These are phyloP conservation scores for Odontarrhena argentea DNA, from an alignment of 345 rosid species.

Conservation along the genomic window DNA sequence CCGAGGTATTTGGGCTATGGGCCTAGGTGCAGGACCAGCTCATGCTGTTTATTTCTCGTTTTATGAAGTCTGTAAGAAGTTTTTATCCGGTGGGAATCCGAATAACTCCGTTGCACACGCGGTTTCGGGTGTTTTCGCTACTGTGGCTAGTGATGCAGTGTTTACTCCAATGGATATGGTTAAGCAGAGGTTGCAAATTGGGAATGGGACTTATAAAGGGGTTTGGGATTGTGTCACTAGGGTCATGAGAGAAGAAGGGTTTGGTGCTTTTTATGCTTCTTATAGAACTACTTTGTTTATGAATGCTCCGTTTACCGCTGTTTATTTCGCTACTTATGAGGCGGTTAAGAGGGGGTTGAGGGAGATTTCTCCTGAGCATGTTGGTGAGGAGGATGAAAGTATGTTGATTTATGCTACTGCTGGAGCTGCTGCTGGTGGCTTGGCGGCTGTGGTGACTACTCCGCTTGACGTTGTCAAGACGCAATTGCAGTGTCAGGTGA, in stretches of 20 bases:
- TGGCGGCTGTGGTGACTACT: conserved; percentile 50
- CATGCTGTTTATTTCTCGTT: conserved; percentile 96
- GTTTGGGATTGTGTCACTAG: conserved; percentile 78
- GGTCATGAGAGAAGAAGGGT: conserved; percentile 77
- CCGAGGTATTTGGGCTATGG: conserved; percentile 97
- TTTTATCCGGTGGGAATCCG: conserved; percentile 65
- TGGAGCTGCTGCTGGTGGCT: conserved; percentile 92
- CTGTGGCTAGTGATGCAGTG: conserved; percentile 90
- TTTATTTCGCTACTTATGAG: conserved; percentile 92
- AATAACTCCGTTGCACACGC: conserved; percentile 84
- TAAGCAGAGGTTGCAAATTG: conserved; percentile 92
- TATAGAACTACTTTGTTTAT: conserved; percentile 92
- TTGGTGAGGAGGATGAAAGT: conserved; percentile 52
- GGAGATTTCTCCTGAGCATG: conserved; percentile 76
- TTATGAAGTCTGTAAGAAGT: conserved; percentile 77
- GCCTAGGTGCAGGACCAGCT: conserved; percentile 99
- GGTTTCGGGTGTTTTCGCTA: conserved; percentile 83
- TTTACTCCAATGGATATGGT: conserved; percentile 99
- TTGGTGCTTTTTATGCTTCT: conserved; percentile 88
- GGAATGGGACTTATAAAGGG: conserved; percentile 63
- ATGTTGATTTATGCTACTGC: conserved; percentile 90
- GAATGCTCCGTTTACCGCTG: conserved; percentile 96
- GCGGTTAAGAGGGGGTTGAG: conserved; percentile 71
- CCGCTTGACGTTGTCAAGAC: conserved; percentile 55
- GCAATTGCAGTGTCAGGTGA: conserved; percentile 97